Evolutionary conservation across 31 red algal species (phyloP).

Genomic region (Odonthalia washingtoniensis): DNA sequence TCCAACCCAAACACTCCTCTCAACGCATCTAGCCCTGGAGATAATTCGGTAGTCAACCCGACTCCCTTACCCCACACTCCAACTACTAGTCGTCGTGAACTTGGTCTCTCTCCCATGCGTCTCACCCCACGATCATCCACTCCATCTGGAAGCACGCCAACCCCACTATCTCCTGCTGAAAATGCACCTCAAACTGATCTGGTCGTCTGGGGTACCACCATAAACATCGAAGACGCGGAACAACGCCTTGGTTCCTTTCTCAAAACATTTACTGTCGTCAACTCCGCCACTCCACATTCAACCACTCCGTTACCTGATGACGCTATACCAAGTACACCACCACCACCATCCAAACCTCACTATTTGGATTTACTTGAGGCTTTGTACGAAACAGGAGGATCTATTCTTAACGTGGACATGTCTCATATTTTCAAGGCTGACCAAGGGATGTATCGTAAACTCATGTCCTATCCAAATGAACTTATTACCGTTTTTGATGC

Average conservation of each 20-base stretch:
- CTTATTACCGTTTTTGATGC: slow-evolving; percentile 91
- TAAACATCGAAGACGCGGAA: slow-evolving; percentile 69
- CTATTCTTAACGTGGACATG: slow-evolving; percentile 83
- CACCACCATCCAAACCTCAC: slow-evolving; percentile 24
- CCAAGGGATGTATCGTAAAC: slow-evolving; percentile 65
- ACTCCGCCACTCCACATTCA: background rate
- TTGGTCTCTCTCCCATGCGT: slow-evolving; percentile 71
- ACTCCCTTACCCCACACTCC: slow-evolving; percentile 71
- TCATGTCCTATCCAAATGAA: slow-evolving; percentile 87
- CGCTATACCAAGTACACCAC: background rate
- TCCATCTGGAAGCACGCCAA: background rate
- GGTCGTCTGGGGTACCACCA: slow-evolving; percentile 73
- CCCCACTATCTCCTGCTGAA: background rate
- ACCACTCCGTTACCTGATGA: background rate
- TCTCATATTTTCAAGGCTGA: slow-evolving; percentile 78
- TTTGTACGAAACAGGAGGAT: slow-evolving; percentile 73
- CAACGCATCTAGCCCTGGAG: slow-evolving; percentile 13
- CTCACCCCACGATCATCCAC: slow-evolving; percentile 29
- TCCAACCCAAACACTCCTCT: slow-evolving; percentile 5
- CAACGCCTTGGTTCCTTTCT: slow-evolving; percentile 47
- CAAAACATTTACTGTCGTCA: slow-evolving; percentile 14
- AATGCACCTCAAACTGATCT: slow-evolving; percentile 20
- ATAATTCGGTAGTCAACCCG: slow-evolving; percentile 54
- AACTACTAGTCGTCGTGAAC: slow-evolving; percentile 53
- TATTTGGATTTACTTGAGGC: slow-evolving; percentile 65